Percentiles rank a stretch among this genome's conserved stretches.
Evolutionary conservation across 768 basidiomycete species (phyloP).

Genomic region (Coprinopsis marcescibilis): DNA sequence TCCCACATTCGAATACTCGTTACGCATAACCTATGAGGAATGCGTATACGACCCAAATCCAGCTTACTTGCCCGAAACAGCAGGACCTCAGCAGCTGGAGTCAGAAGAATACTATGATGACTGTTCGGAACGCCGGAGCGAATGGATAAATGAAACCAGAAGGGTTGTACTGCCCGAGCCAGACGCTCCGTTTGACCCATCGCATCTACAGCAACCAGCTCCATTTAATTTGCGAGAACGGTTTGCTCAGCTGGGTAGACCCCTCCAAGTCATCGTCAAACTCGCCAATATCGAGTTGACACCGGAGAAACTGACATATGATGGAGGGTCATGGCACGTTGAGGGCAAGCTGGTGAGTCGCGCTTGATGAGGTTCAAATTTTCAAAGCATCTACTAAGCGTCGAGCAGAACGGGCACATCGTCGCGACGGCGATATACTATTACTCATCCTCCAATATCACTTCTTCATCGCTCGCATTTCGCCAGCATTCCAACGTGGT

Average conservation of each 20-base stretch:
- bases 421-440: slow-evolving; percentile 15
- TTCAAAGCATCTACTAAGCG: background rate
- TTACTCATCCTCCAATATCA: slow-evolving; percentile 15
- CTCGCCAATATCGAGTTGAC: slow-evolving; percentile 18
- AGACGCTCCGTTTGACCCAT: background rate
- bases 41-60: background rate
- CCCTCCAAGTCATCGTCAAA: too few species aligned
- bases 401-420: slow-evolving; percentile 17
- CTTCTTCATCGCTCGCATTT: slow-evolving; percentile 11
- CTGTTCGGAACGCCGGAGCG: background rate
- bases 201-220: background rate
- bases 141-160: background rate
- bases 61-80: background rate
- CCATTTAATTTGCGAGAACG: slow-evolving; percentile 9
- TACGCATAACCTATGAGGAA: background rate
- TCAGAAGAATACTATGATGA: background rate
- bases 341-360: slow-evolving; percentile 15
- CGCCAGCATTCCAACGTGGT: slow-evolving; percentile 7
- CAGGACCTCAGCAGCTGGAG: background rate
- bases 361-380: background rate
- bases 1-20: background rate
- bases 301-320: slow-evolving; percentile 13
- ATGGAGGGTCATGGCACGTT: slow-evolving; percentile 15
- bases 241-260: slow-evolving; percentile 11
- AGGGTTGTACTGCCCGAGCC: background rate